Evolutionary conservation across 768 basidiomycete genomes (phyloP), one percentile per base, ranked within the genome.

Genomic region (Agrocybe praecox): DNA sequence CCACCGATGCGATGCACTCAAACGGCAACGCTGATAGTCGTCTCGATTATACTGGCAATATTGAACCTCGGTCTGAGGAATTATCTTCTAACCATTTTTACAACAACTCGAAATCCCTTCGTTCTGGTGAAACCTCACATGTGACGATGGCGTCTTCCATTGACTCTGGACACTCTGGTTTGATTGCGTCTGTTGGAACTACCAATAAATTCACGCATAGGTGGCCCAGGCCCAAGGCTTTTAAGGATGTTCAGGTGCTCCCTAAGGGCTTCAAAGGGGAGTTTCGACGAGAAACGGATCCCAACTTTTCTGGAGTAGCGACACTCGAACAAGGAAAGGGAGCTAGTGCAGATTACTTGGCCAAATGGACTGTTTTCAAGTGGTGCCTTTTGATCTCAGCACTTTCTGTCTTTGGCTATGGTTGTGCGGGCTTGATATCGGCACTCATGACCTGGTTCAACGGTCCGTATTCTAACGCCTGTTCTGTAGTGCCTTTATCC

Each of bases 331-430:
- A 64, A 58, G 68, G 68, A 17, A 63, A 63, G 23, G 77, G 74
- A 1, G 63, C 76, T 44, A 77, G 74, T n/a, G 60, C 76, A 8
- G 74, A 76, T 48, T 63, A 67, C 32, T 63, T 76, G 14, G 76
- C 74, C 32, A 62, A 69, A n/a, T 89, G 89, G 89, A 84, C 83
- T 15, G 52, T 56, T n/a, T 80, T 79, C 65, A 90, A 89, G 69
- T 86, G 84, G 83, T 77, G 74, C 23, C 68, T 90, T 42, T 64
- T 88, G 17, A 46, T 84, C 15, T 88, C 87, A 3, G 76, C 86
- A 4, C 67, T 72, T 22, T 74, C 76, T 8, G 80, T 89, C 44
- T 80, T 89, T 51, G 67, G 67, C 0, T 87, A 83, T 68, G 86
- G 86, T 1, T 59, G 76, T 4, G 76, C 71, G 2, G 81, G 80